Evolutionary conservation across 768 basidiomycete species (phyloP), one percentile per base, ranked within the genome.

Genomic region (Phylloporus rhodoxanthus): DNA sequence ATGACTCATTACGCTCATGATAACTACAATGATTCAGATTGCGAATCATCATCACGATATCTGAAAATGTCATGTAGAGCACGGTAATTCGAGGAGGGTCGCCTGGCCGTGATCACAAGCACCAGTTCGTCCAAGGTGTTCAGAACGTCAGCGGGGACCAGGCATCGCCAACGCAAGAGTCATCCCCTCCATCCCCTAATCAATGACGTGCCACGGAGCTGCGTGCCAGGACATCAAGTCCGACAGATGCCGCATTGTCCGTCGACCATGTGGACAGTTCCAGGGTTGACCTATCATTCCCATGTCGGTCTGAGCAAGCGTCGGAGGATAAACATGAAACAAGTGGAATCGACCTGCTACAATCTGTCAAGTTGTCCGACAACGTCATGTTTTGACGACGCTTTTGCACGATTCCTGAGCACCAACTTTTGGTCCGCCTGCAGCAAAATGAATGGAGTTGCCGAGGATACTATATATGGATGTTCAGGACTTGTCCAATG

Each of bases 191-290:
- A 42, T 47, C 25, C 25, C 7, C 25, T 7, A 26, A 26, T 74
- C 66, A 26, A 26, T 26, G 5, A 26, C 25, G 7, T 7, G 25
- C 8, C 25, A 7, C 5, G 25, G 25, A 1, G 25, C 5, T 23
- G 23, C 23, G 5, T 23, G 2, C 23, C 23, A 66, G 7, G 52
- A 45, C 8, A 39, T 53, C 53, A 87, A 70, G 62, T 85, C 85
- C 41, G 72, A 73, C 23, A 86, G 70, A 69, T 84, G 85, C 26
- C 84, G 81, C 87, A 87, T 88, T 32, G 88, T 90, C 3, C 87
- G 88, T 28, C 88, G 70, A 6, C 87, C 88, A 61, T 90, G 88
- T n/a, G 88, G 88, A 62, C 88, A 90, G 49, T 88, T 85, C 88
- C 88, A 91, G 1, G 25, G 25, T 26, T 26, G 25, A 26, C 8